These are phyloP conservation scores for Heliamphora pulchella DNA, from an alignment of 179 eudicot genomes.

Conservation along the genomic window DNA sequence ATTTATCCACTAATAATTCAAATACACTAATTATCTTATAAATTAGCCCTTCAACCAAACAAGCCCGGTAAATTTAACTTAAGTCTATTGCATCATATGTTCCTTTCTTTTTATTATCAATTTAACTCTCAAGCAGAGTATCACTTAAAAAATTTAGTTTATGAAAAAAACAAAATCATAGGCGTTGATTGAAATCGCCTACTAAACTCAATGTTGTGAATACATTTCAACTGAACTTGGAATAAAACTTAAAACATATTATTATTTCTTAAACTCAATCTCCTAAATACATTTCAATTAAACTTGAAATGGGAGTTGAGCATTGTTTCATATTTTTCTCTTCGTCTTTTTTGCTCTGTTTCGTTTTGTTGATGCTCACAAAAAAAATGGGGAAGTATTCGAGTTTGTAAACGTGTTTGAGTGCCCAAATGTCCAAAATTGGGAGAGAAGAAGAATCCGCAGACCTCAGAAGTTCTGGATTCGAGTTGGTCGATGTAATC, in stretches of 20 bases:
- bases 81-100: too few relatives aligned
- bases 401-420: too few relatives aligned
- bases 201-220: background rate
- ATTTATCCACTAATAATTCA: too few relatives aligned
- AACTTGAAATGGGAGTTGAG: background rate
- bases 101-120: too few relatives aligned
- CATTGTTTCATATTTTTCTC: too few relatives aligned
- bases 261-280: background rate
- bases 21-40: too few relatives aligned
- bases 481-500: conserved; percentile 61
- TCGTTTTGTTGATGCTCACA: too few relatives aligned
- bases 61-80: too few relatives aligned
- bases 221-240: background rate
- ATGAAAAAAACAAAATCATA: too few relatives aligned
- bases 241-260: background rate
- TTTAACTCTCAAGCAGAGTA: background rate
- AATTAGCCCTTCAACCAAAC: too few relatives aligned
- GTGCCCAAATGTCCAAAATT: background rate
- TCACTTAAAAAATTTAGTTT: background rate
- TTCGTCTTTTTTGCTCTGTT: too few relatives aligned
- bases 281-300: background rate
- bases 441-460: background rate
- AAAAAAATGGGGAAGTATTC: background rate
- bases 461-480: conserved; percentile 70
- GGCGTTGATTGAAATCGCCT: background rate